Base-by-base conservation (phyloP, 345 rosid genomes). In the Chamaenerion angustifolium region DNA sequence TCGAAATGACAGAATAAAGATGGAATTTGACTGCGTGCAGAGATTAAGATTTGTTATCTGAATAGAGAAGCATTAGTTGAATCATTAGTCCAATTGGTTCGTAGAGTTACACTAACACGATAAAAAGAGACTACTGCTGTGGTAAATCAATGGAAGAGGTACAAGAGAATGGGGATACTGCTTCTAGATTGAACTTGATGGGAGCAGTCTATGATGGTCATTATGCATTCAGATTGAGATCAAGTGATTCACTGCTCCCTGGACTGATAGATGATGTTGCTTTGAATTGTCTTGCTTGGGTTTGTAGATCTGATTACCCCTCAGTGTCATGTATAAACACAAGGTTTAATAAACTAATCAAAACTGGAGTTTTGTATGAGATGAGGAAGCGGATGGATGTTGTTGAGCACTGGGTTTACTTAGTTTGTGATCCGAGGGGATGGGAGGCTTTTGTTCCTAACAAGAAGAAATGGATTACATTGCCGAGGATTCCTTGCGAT, bases 401-500 rank as follows among this genome's bases (percentile, higher is more conserved):
- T 7, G 56, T 56, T 8, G 87, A 85, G 59, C 76, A 81, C 49
- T 79, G 82, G 77, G 82, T 81, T 15, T 85, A 68, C 69, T 64
- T 85, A 68, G 78, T 82, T 40, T 81, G 90, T 64, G 89, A 81
- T 71, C 84, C 78, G 0, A 79, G 82, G 77, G 84, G 82, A 6
- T 85, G 95, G 95, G 76, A 75, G 52, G 81, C 76, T 9, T 85
- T 79, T 67, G 82, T 81, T 56, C 78, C 87, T 0, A 19, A 46
- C 57, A 75, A 69, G 46, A 63, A 68, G 51, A 85, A 74, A 59
- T 81, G 95, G 90, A 77, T 77, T 80, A 59, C 62, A 12, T 56
- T 85, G 62, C 89, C 95, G 0, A 81, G 70, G 68, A 77, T 85
- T 56, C 95, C 95, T 40, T 81, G 95, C 5, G 95, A 85, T 55